phyloP scores from a whole-genome alignment of 495 filamentous ascomycete genomes.

The Hypoxylon lienhwacheense region DNA sequence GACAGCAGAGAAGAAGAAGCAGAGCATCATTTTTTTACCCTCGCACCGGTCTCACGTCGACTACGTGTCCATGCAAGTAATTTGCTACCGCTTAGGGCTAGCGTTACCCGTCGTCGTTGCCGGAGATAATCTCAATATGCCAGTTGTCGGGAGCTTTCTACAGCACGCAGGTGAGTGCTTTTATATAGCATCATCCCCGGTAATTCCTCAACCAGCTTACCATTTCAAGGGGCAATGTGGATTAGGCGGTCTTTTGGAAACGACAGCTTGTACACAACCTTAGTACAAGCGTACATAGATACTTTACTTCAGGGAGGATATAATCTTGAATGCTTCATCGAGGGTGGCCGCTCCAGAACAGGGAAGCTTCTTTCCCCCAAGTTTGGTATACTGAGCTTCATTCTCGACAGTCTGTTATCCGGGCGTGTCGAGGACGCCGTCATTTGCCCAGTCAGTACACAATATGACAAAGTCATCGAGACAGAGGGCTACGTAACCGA shows the following conservation, averaged over 20 bases:
- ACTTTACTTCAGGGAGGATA: constrained; percentile 85
- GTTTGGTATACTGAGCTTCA: constrained; percentile 93
- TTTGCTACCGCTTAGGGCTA: constrained; percentile 91
- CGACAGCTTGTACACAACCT: constrained; percentile 82
- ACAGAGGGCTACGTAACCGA: constrained; percentile 96
- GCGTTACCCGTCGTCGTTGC: constrained; percentile 90
- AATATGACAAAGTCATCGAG: constrained; percentile 98
- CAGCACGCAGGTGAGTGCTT: constrained; percentile 75
- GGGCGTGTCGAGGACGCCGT: constrained; percentile 89
- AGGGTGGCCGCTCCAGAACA: constrained; percentile 88
- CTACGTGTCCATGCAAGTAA: constrained; percentile 89
- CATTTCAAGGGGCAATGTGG: constrained; percentile 80
- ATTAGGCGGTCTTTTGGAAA: constrained; percentile 92
- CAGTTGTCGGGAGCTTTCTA: constrained; percentile 82
- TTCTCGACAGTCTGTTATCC: constrained; percentile 84
- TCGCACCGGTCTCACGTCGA: constrained; percentile 95
- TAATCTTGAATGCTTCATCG: constrained; percentile 96
- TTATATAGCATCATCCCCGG: not conserved
- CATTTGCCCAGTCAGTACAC: constrained; percentile 91
- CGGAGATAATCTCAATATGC: constrained; percentile 95
- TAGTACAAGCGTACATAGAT: constrained; percentile 95
- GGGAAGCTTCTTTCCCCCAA: constrained; percentile 93
- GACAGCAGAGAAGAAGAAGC: constrained; percentile 79
- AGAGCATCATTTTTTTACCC: constrained; percentile 93
- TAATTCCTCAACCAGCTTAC: not conserved